A percentile compares a stretch with the other conserved stretches of the same genome.
Evolutionary conservation across 176 grass and related monocot species (phyloP).

Genomic region (Hordeum marinum): DNA sequence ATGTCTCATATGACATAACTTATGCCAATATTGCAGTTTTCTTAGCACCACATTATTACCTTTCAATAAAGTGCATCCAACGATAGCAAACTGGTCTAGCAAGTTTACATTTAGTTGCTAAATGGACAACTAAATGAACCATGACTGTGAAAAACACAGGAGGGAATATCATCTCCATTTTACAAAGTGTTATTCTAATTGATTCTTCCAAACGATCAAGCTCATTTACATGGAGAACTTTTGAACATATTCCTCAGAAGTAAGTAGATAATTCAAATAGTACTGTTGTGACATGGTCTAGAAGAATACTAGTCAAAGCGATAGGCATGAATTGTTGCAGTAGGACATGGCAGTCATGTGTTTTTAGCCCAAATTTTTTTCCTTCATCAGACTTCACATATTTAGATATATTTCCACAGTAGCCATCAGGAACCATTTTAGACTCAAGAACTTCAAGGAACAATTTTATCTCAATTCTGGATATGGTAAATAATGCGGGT

Average conservation of each 20-base stretch:
- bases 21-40: not conserved
- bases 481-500: too few species aligned
- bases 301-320: not conserved
- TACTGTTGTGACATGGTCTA: not conserved
- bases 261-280: not conserved
- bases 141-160: conserved; percentile 7
- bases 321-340: conserved; percentile 1
- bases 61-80: conserved; percentile 21
- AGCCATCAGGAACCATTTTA: not conserved
- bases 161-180: conserved; percentile 14
- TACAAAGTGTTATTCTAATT: not conserved
- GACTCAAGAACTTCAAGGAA: too few species aligned
- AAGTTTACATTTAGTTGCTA: not conserved
- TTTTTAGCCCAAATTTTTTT: not conserved
- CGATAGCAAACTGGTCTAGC: not conserved
- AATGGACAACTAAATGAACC: conserved; percentile 11
- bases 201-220: not conserved
- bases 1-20: not conserved
- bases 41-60: not conserved
- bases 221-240: conserved; percentile 14
- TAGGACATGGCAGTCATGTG: conserved; percentile 9
- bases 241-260: conserved; percentile 23
- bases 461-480: too few species aligned
- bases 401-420: conserved; percentile 9
- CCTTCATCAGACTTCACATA: not conserved